These are phyloP conservation scores for Mallotus repandus DNA, from an alignment of 441 rosid species.

Conservation along the genomic window DNA sequence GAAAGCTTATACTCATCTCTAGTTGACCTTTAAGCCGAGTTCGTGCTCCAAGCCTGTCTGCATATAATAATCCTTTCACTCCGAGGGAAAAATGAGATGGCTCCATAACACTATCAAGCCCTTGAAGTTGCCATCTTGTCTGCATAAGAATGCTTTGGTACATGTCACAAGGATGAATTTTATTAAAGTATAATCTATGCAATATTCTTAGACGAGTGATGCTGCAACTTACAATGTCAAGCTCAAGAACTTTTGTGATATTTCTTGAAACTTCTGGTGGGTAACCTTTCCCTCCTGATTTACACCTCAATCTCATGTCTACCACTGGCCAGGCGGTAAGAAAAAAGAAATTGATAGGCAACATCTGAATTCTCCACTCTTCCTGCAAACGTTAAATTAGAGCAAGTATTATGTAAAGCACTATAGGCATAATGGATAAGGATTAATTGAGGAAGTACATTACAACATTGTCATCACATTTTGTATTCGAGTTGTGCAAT, in stretches of 20 bases:
- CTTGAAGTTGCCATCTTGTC: conserved; percentile 84
- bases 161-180: neutral
- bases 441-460: no score
- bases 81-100: conserved; percentile 68
- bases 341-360: conserved; percentile 73
- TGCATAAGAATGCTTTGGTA: conserved; percentile 32
- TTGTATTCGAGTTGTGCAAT: no score
- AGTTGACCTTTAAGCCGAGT: conserved; percentile 74
- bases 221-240: conserved; percentile 57
- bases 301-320: conserved; percentile 78
- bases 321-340: conserved; percentile 74
- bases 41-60: conserved; percentile 47
- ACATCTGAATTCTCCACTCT: conserved; percentile 87
- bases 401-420: no score
- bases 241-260: conserved; percentile 70
- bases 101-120: conserved; percentile 53
- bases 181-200: neutral
- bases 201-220: neutral
- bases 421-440: no score
- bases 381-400: conserved; percentile 41
- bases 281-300: conserved; percentile 63
- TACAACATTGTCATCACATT: no score
- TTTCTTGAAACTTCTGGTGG: conserved; percentile 58
- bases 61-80: conserved; percentile 73
- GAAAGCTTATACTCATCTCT: conserved; percentile 71